Conservation (phyloP, 345 rosid genomes). For the Turnera subulata region DNA sequence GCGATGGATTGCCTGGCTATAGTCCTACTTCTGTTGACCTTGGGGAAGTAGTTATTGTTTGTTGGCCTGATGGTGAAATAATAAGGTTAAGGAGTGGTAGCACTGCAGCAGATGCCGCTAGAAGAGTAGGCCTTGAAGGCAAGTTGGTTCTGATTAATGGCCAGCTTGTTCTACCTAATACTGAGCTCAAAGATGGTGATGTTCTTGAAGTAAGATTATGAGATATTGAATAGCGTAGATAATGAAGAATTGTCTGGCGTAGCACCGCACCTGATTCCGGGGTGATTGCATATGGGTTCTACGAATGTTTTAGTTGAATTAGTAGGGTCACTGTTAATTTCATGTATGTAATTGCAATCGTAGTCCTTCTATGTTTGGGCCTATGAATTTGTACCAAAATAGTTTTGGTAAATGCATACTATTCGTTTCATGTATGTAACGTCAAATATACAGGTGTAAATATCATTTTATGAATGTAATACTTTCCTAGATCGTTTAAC, state of each 20-base stretch:
- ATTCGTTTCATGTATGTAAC: too few relatives aligned
- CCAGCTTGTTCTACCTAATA: conserved; percentile 51
- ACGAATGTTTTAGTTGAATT: too few relatives aligned
- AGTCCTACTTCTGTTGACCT: conserved; percentile 23
- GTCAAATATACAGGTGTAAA: too few relatives aligned
- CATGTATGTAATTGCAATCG: too few relatives aligned
- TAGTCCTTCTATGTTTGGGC: too few relatives aligned
- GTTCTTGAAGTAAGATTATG: conserved; percentile 56
- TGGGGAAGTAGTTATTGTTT: conserved; percentile 59
- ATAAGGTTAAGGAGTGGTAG: conserved; percentile 61
- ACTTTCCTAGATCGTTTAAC: too few relatives aligned
- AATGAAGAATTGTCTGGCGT: background rate
- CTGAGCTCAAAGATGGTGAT: conserved; percentile 69
- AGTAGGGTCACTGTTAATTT: too few relatives aligned
- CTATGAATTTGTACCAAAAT: too few relatives aligned
- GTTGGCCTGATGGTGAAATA: conserved; percentile 67
- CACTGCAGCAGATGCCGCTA: conserved; percentile 75
- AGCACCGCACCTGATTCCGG: too few relatives aligned
- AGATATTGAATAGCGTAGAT: conserved; percentile 6
- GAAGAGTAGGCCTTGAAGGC: conserved; percentile 59
- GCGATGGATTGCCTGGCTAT: conserved; percentile 4
- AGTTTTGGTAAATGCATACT: too few relatives aligned
- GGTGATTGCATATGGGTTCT: too few relatives aligned
- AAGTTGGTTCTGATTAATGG: conserved; percentile 58
- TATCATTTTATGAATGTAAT: too few relatives aligned